Evolutionary conservation across 2,329 filamentous ascomycete species (phyloP), one percentile per base, ranked within the genome.

Genomic region (Mycosphaerella arachidis): DNA sequence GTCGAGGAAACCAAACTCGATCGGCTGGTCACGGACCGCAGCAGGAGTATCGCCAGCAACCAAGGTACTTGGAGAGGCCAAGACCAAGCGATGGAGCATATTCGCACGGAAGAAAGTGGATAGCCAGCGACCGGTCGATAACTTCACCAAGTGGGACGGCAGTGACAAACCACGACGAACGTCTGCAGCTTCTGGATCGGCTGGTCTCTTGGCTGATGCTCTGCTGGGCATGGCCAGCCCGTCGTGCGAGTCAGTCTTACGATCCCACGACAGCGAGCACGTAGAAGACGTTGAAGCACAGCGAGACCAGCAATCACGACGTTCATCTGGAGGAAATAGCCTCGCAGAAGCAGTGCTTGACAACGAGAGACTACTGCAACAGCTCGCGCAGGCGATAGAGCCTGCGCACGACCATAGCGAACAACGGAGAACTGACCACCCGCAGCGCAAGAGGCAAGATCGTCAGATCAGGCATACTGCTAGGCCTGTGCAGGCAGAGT

Each of bases 111-210:
- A 56, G 43, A 12, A 31, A 6, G 20, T 35, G 13, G 13, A n/a
- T 8, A 37, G 48, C 27, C 24, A 35, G 9, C 18, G 13, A 24
- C 54, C 40, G 27, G 35, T 43, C 29, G 56, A 58, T 37, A 53
- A 58, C 40, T 58, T 58, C 50, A 48, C 37, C 35, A 54, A 31
- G 18, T 48, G 56, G 56, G 50, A 54, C n/a, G 40, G 13, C 7
- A 43, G 5, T 18, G 40, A 43, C 4, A 18, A 16, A 18, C 13
- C 18, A 43, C 13, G 40, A n/a, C 40, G 40, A n/a, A 18, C 40
- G 40, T 18, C 18, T 43, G 40, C 9, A n/a, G n/a, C n/a, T 16
- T n/a, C 40, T n/a, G 13, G 40, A 43, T 43, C 40, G 40, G 40
- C 40, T 8, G 40, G 16, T n/a, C 8, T n/a, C 13, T 5, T n/a